phyloP scores from a whole-genome alignment of 1,139 yeast species.

The Petasospora rhodanensis region DNA sequence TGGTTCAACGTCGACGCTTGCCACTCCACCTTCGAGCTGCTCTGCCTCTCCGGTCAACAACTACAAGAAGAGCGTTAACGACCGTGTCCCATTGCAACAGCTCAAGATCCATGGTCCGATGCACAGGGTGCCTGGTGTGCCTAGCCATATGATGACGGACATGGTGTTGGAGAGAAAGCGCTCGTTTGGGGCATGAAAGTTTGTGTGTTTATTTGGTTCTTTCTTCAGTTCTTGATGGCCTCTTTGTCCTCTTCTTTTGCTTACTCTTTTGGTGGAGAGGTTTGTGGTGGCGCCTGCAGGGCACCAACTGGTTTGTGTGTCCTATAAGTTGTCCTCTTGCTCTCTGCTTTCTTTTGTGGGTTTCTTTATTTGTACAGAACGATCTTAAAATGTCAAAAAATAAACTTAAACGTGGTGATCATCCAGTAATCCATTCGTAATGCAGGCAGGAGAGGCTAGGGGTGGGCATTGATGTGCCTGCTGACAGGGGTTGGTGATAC shows the following conservation, averaged over 20 bases:
- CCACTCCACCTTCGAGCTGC: slow-evolving; percentile 26
- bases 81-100: slow-evolving; percentile 10
- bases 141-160: slow-evolving; percentile 2
- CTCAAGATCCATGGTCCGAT: slow-evolving; percentile 8
- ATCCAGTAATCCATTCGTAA: too few relatives aligned
- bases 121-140: slow-evolving; percentile 3
- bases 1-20: slow-evolving; percentile 12
- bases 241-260: not conserved
- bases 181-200: slow-evolving; percentile 7
- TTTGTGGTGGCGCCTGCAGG: too few relatives aligned
- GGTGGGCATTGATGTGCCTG: too few relatives aligned
- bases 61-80: slow-evolving; percentile 3
- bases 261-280: too few relatives aligned
- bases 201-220: not conserved
- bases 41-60: slow-evolving; percentile 24
- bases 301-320: too few relatives aligned
- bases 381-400: too few relatives aligned
- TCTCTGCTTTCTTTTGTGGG: too few relatives aligned
- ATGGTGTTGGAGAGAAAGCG: slow-evolving; percentile 11
- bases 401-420: too few relatives aligned
- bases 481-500: too few relatives aligned
- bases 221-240: not conserved
- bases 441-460: too few relatives aligned
- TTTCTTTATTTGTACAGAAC: too few relatives aligned
- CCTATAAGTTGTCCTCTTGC: too few relatives aligned